Evolutionary conservation across 164 flowering plant species (phyloP).

Genomic region (Pachysandra terminalis): DNA sequence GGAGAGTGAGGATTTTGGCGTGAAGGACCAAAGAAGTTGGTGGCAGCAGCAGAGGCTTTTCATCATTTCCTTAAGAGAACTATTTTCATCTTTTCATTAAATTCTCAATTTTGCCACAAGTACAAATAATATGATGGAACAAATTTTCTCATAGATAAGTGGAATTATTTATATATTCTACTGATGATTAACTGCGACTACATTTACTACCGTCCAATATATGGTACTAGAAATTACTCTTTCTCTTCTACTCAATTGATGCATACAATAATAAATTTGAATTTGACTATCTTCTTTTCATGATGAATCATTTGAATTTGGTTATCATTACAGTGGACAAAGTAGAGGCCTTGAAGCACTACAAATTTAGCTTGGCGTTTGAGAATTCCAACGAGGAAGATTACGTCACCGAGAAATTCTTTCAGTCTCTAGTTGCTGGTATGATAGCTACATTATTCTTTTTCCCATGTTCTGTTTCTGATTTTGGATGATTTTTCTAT

Average conservation of each 20-base stretch:
- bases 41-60: too few relatives aligned
- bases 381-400: constrained; percentile 99
- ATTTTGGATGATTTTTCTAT: constrained; percentile 25
- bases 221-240: not conserved
- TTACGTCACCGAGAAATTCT: constrained; percentile 94
- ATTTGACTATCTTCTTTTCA: too few relatives aligned
- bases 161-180: not conserved
- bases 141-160: not conserved
- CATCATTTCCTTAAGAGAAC: too few relatives aligned
- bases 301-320: too few relatives aligned
- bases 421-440: constrained; percentile 99
- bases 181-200: not conserved
- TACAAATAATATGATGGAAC: not conserved
- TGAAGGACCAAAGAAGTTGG: too few relatives aligned
- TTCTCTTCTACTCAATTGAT: too few relatives aligned
- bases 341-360: constrained; percentile 74
- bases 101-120: too few relatives aligned
- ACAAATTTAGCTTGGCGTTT: constrained; percentile 97
- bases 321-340: constrained; percentile 65
- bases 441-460: constrained; percentile 7
- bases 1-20: too few relatives aligned
- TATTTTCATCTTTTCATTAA: too few relatives aligned
- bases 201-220: not conserved
- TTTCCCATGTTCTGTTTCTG: not conserved
- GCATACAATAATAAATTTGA: too few relatives aligned